Percentiles rank a stretch among this genome's conserved stretches.
Conservation (phyloP, 805 yeast species). For the Suhomyces canberraensis region DNA sequence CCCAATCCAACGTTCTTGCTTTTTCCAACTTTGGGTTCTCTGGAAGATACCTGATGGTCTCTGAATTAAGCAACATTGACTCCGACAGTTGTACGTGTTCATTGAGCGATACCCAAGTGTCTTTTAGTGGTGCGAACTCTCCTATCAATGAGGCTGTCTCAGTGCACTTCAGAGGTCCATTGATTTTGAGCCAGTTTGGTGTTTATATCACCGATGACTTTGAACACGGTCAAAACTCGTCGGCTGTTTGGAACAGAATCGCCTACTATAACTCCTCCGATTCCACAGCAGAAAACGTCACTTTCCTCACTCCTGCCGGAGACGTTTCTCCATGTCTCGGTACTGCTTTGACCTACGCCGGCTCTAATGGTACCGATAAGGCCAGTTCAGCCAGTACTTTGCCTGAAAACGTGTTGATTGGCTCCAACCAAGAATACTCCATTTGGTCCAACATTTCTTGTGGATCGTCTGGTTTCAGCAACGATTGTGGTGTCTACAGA, state of each 20-base stretch:
- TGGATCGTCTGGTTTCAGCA: slow-evolving; percentile 47
- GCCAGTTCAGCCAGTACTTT: slow-evolving; percentile 50
- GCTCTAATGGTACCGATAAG: slow-evolving; percentile 47
- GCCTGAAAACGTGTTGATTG: slow-evolving; percentile 44
- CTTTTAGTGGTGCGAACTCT: slow-evolving; percentile 57
- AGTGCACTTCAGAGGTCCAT: slow-evolving; percentile 78
- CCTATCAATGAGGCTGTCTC: slow-evolving; percentile 69
- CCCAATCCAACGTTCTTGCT: slow-evolving; percentile 34
- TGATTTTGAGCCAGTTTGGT: slow-evolving; percentile 58
- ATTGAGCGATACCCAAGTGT: slow-evolving; percentile 30
- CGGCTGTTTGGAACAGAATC: slow-evolving; percentile 53
- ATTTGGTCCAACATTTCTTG: slow-evolving; percentile 61
- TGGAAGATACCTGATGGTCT: slow-evolving; percentile 51
- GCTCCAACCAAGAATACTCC: slow-evolving; percentile 57
- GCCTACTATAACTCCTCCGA: slow-evolving; percentile 55
- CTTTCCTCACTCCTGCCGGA: slow-evolving; percentile 67
- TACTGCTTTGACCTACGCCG: slow-evolving; percentile 62
- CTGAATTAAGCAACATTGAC: slow-evolving; percentile 37
- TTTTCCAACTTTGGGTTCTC: slow-evolving; percentile 54
- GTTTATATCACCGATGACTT: slow-evolving; percentile 51
- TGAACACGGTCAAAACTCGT: slow-evolving; percentile 27
- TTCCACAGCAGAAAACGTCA: slow-evolving; percentile 57
- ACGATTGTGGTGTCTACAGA: slow-evolving; percentile 75
- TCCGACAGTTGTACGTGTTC: slow-evolving; percentile 48
- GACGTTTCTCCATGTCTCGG: slow-evolving; percentile 62